Evolutionary conservation across 768 basidiomycete species (phyloP), one percentile per base, ranked within the genome.

Genomic region (Lactarius deliciosus): DNA sequence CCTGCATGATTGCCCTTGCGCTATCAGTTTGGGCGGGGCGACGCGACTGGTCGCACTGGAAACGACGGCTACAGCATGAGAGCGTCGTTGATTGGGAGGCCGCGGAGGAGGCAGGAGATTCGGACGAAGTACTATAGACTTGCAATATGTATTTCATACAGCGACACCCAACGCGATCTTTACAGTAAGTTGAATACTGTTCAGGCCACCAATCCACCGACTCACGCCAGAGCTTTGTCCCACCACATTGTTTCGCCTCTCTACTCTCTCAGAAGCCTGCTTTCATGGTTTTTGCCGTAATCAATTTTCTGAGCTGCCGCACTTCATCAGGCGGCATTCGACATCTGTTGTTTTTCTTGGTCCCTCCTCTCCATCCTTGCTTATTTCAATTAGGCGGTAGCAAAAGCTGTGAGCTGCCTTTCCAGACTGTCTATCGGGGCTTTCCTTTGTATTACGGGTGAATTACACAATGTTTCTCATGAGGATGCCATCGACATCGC

Each of bases 361-460:
- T 34, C 32, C 9, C 36, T 36, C 36, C n/a, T n/a, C n/a, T 10
- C 36, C 11, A 10, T 13, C n/a, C n/a, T n/a, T n/a, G n/a, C n/a
- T n/a, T n/a, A n/a, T 38, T 38, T 38, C 11, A 13, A 38, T 11
- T 38, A 38, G 11, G 13, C 11, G 11, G 11, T 0, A 10, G 82
- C 83, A 20, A 89, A 87, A 73, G 74, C 80, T 18, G 78, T 89
- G 5, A 28, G 79, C 81, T n/a, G 89, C 84, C 15, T 82, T 92
- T 25, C 92, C 92, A 0, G 86, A 94, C 53, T 94, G 92, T 73
- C 81, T 99, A 10, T 83, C 87, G 0, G 96, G 96, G 0, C 81
- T 98, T 25, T 83, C 92, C 0, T 90, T 99, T 73, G 96, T 99
- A 22, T 99, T 99, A 98, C 96, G 0, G 97, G 96, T 18, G 96